Conservation (phyloP, 305 asterid genomes). For the Fraxinus paxiana region DNA sequence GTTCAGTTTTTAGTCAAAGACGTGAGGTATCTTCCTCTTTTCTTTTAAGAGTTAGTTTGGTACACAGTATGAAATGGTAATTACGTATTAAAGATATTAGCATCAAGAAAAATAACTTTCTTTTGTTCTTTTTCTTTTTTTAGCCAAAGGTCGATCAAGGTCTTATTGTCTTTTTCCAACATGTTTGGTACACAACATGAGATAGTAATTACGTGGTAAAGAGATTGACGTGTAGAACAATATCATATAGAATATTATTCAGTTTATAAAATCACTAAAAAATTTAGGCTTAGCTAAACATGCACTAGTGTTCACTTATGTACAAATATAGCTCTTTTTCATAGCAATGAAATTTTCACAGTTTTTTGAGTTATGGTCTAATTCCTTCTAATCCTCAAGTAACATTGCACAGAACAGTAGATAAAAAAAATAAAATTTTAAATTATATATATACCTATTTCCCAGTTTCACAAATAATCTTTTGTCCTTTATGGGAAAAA, state of each 20-base stretch:
- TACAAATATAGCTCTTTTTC: not conserved
- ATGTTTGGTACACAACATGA: not conserved
- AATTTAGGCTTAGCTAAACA: not conserved
- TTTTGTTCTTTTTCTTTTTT: not conserved
- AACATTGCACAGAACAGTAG: not conserved
- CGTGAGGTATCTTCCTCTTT: not conserved
- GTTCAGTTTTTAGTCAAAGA: slow-evolving; percentile 8
- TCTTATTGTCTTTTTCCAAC: not conserved
- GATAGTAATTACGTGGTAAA: not conserved
- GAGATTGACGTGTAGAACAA: not conserved
- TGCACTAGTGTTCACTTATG: not conserved
- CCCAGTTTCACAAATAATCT: not conserved
- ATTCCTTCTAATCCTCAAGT: not conserved
- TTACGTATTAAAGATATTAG: not conserved
- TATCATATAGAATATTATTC: too few species aligned
- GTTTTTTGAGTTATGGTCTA: not conserved
- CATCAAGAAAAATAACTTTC: not conserved
- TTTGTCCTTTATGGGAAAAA: not conserved
- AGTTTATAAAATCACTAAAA: not conserved
- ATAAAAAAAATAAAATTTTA: too few species aligned
- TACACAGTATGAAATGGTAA: not conserved
- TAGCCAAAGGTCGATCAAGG: not conserved
- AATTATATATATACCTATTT: not conserved
- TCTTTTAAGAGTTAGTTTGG: not conserved
- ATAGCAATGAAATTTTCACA: not conserved